Base-by-base conservation (phyloP, 176 grass and related monocot genomes). In the Avena insularis region DNA sequence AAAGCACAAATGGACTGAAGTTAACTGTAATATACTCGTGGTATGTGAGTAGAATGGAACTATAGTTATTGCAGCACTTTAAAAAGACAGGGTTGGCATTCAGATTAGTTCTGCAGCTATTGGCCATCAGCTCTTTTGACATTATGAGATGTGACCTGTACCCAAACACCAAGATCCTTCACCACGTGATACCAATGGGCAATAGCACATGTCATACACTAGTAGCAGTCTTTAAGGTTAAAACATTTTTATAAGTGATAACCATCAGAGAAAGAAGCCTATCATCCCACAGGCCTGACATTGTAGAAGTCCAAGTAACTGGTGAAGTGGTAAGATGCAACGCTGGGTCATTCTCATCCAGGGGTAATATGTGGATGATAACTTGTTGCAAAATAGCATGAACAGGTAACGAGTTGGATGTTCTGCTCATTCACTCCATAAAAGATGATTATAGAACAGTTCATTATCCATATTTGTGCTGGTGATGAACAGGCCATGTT, bases 231-330 rank as follows among this genome's bases (percentile, higher is more conserved):
- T 73, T 23, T 77, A 40, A 77, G 25, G 8, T 70, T 25, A 60
- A 43, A 69, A 8, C 14, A 61, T 81, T 64, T 84, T 43, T 38
- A 10, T 69, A 85, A 40, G 25, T 86, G 78, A 87, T 61, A 83
- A 35, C 31, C 54, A 47, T 83, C 51, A 78, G 4, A 27, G n/a
- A 71, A 67, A 45, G 53, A 71, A 90, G 14, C 53, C 11, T 33
- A 71, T 63, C 86, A 71, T 60, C 51, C 29, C 83, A 77, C 13
- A 46, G 23, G 3, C 43, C 50, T 10, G 15, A 73, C 23, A 50
- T 54, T 45, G 12, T 48, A 51, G 13, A 86, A 60, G 54, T 59
- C n/a, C 62, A 82, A 21, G 6, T 78, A 86, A 72, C 0, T 49
- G 46, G 46, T 51, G 0, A 33, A 66, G 27, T 36, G 36, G 1